These are phyloP conservation scores for Penicillium mononematosum DNA, from an alignment of 495 filamentous ascomycete genomes.

Conservation along the genomic window DNA sequence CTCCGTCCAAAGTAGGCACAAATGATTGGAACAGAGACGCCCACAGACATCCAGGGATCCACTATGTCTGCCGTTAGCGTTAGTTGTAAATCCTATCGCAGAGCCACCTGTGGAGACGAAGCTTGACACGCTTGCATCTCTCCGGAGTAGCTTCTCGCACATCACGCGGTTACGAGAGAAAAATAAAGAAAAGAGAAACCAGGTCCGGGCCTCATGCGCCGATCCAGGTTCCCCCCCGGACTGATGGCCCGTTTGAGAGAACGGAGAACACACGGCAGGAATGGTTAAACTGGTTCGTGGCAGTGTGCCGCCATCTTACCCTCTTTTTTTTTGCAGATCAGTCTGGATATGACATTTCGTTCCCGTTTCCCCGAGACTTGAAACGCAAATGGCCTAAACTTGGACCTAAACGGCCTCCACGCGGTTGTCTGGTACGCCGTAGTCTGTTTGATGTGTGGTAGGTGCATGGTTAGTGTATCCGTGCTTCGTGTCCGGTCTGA, in stretches of 20 bases:
- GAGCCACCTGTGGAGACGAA: constrained; percentile 12
- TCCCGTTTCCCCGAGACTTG: constrained; percentile 7
- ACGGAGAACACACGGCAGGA: neutral
- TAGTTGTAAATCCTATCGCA: neutral
- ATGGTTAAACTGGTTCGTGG: neutral
- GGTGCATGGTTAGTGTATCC: neutral
- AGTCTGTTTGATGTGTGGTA: neutral
- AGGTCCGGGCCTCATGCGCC: constrained; percentile 4
- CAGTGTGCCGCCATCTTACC: neutral
- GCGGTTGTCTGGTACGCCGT: neutral
- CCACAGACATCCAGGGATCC: neutral
- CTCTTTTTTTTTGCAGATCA: no score
- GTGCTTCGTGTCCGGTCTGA: constrained; percentile 7
- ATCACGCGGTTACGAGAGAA: neutral
- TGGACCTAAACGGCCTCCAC: neutral
- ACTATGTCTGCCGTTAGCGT: constrained; percentile 1
- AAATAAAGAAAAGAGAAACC: neutral
- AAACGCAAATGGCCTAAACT: neutral
- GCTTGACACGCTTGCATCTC: constrained; percentile 12
- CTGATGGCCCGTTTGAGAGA: constrained; percentile 8
- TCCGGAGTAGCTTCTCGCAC: neutral
- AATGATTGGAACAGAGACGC: constrained; percentile 7
- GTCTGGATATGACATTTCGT: neutral
- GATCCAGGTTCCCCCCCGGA: constrained; percentile 14
- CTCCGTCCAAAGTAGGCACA: neutral